A percentile compares a stretch with the other conserved stretches of the same genome.
Conservation (phyloP, 805 yeast genomes). For the Metschnikowia proteae region DNA sequence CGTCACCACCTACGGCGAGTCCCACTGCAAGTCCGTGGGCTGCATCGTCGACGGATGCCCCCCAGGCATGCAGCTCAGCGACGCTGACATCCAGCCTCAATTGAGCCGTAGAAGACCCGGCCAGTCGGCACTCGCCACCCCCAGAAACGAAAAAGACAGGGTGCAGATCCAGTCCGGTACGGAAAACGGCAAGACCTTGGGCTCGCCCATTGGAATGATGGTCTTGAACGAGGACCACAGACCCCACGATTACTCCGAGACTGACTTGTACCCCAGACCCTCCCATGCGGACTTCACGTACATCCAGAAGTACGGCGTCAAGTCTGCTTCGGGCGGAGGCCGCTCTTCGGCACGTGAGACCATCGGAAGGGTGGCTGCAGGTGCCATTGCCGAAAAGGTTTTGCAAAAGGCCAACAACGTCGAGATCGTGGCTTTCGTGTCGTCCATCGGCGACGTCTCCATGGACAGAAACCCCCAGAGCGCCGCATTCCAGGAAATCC, state of each 20-base stretch:
- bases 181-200: constrained; percentile 84
- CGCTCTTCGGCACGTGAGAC: constrained; percentile 97
- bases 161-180: constrained; percentile 95
- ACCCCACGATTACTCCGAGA: constrained; percentile 93
- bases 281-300: constrained; percentile 97
- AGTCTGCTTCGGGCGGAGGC: constrained; percentile 97
- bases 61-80: constrained; percentile 83
- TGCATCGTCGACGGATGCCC: constrained; percentile 99
- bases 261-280: constrained; percentile 94
- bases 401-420: constrained; percentile 71
- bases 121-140: constrained; percentile 87
- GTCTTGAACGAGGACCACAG: constrained; percentile 94
- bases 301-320: constrained; percentile 82
- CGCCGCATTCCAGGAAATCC: constrained; percentile 59
- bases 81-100: constrained; percentile 92
- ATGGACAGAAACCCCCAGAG: constrained; percentile 71
- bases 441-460: constrained; percentile 80
- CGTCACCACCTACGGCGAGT: constrained; percentile 97
- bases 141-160: constrained; percentile 90
- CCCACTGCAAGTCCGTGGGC: constrained; percentile 96
- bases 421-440: constrained; percentile 94
- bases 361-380: constrained; percentile 98
- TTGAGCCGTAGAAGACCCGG: constrained; percentile 97
- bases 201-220: constrained; percentile 93
- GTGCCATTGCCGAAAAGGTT: constrained; percentile 95